Conservation (phyloP, 306 rosid species). For the Elaeagnus macrophylla region DNA sequence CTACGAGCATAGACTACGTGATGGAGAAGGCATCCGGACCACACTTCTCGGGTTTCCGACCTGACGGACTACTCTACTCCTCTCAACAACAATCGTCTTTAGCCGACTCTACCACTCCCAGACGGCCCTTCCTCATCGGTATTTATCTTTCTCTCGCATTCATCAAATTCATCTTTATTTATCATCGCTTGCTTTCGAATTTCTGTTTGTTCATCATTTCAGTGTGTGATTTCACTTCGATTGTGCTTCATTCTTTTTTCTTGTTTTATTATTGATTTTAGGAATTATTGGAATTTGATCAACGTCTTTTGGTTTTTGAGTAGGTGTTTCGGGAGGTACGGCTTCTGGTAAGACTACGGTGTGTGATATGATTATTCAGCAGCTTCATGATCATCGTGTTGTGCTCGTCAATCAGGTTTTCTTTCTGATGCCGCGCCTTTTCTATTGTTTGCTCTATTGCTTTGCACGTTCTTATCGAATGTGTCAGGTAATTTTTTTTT, state of each 20-base stretch:
- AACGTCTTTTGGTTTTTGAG: constrained; percentile 1
- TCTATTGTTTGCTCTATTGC: neutral
- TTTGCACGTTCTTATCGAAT: neutral
- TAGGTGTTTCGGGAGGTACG: constrained; percentile 98
- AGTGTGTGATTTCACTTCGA: neutral
- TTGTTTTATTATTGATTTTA: neutral
- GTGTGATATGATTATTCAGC: constrained; percentile 97
- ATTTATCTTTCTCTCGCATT: neutral
- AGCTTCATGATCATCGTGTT: constrained; percentile 95
- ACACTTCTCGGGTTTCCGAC: constrained; percentile 82
- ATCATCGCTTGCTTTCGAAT: neutral
- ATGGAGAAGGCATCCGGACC: constrained; percentile 93
- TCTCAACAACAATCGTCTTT: constrained; percentile 33
- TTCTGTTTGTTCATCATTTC: neutral
- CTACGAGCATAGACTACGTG: constrained; percentile 61
- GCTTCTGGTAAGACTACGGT: constrained; percentile 98
- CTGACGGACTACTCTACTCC: constrained; percentile 50
- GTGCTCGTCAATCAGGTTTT: constrained; percentile 86
- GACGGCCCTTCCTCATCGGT: constrained; percentile 88
- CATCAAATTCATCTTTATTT: neutral
- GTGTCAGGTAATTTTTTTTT: neutral
- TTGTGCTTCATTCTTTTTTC: neutral
- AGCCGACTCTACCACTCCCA: constrained; percentile 36
- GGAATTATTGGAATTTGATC: neutral
- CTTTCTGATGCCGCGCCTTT: neutral